Base-by-base conservation (phyloP, 2,329 filamentous ascomycete species). In the Colletotrichum tofieldiae region DNA sequence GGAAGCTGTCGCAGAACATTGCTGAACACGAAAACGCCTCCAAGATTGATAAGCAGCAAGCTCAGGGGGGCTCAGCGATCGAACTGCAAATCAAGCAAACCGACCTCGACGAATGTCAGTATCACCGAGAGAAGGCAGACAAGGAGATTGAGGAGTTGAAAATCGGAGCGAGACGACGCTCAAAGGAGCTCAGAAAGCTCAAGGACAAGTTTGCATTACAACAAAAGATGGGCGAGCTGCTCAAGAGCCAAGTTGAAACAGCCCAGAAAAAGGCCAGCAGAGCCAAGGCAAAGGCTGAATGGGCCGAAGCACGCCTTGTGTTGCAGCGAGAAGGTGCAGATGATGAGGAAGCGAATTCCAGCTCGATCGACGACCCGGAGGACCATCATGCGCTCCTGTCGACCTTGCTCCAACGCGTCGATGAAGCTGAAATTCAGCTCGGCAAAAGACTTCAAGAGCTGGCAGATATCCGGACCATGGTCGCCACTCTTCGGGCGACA, bases 101-200 rank as follows among this genome's bases (percentile, higher is more conserved):
- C n/a, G 23, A 32, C 8, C 39, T 63, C 4, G 14, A 23, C 8
- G 51, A 58, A 43, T 35, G 11, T 29, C 47, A 20, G 37, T 18
- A 37, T 20, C 35, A 2, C 5, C 37, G 12, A 6, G 16, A 54
- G 51, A 16, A 58, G 26, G 29, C 49, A 2, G 49, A 59, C 20
- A 23, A 29, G 18, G 35, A 58, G 41, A 45, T 58, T 7, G 47
- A 58, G 51, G 11, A 12, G 6, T 2, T 65, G 26, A 29, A 65
- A 18, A 23, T 4, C 20, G 20, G 14, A 23, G 47, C 37, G 26
- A n/a, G 12, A 11, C 35, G 37, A 45, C 51, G 49, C 4, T 18
- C 18, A 26, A 65, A 43, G 23, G 62, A 65, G 37, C 49, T 65
- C 49, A 45, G 26, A 35, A 58, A 12, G n/a, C 18, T 39, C 32